Evolutionary conservation across 139 green algal genomes (phyloP), one percentile per base, ranked within the genome.

Genomic region (Desmodesmus armatus): DNA sequence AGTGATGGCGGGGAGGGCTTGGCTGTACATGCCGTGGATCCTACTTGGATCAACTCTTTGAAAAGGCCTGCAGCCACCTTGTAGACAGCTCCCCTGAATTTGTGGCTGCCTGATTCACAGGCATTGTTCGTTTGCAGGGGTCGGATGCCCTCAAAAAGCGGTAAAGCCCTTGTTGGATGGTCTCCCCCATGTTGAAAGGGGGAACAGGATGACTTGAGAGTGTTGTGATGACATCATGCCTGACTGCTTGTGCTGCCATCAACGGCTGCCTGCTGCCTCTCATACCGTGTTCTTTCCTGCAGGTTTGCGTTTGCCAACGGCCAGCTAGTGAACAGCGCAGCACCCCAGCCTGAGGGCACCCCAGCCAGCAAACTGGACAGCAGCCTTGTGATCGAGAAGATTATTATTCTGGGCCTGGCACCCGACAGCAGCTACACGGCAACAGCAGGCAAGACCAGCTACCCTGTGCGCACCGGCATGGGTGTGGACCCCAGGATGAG

Each of bases 401-500:
- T 94, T 1, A 87, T 93, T 11, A 87, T 94, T 58, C 85, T 94
- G 31, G 91, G 91, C 3, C 86, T 92, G 44, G 82, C 82, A 44
- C 13, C 39, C 35, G 67, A 71, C 70, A 33, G 82, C 35, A 31
- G 13, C 39, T 86, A 80, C 49, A 69, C 53, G 33, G 80, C 67
- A 19, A 44, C 5, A 25, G 35, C 15, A n/a, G 67, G 47, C 40
- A 60, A 47, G n/a, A 33, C 23, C 25, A 69, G 17, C 0, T 43
- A 60, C 31, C 0, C 0, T 9, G 69, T 71, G 17, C 9, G 35
- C 27, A 44, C 3, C 7, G 80, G 80, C 37, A 41, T 55, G 5
- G 78, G 78, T 27, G 78, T 76, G 11, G 58, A 83, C 39, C 19
- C 73, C 5, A 29, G 77, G 40, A 39, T 83, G 25, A 27, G 23